Evolutionary conservation across 2,329 filamentous ascomycete genomes (phyloP).

Genomic region (Colletotrichum chrysophilum): DNA sequence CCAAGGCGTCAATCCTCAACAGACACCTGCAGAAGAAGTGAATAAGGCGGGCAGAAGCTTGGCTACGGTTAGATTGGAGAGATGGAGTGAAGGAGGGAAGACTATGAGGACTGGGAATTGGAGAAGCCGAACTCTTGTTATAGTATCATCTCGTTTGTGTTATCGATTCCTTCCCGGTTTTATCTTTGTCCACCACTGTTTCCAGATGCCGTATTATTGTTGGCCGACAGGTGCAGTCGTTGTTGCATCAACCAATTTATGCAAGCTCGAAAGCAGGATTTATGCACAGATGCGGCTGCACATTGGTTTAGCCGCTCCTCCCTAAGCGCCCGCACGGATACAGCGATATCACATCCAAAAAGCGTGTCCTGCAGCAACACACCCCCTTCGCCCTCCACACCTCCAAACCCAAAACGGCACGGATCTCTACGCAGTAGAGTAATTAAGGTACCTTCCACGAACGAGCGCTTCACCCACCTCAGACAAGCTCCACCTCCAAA

Average conservation of each 20-base stretch:
- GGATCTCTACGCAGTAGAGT: neutral
- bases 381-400: conserved; percentile 13
- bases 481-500: conserved; percentile 20
- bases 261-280: neutral
- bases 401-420: conserved; percentile 19
- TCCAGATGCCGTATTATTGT: neutral
- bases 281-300: neutral
- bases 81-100: neutral
- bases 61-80: neutral
- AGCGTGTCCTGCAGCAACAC: conserved; percentile 1
- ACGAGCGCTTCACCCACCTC: conserved; percentile 4
- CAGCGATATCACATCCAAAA: neutral
- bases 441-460: conserved; percentile 11
- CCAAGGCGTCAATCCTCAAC: conserved; percentile 17
- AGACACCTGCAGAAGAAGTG: neutral
- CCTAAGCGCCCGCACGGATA: neutral
- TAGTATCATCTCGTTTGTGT: neutral
- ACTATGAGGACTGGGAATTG: neutral
- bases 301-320: neutral
- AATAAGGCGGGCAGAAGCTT: neutral
- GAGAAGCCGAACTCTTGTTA: neutral
- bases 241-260: neutral
- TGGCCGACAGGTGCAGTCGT: neutral
- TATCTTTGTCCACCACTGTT: neutral
- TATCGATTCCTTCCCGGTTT: neutral